phyloP scores from a whole-genome alignment of 805 yeast species.

The Kluyveromyces dobzhanskii region DNA sequence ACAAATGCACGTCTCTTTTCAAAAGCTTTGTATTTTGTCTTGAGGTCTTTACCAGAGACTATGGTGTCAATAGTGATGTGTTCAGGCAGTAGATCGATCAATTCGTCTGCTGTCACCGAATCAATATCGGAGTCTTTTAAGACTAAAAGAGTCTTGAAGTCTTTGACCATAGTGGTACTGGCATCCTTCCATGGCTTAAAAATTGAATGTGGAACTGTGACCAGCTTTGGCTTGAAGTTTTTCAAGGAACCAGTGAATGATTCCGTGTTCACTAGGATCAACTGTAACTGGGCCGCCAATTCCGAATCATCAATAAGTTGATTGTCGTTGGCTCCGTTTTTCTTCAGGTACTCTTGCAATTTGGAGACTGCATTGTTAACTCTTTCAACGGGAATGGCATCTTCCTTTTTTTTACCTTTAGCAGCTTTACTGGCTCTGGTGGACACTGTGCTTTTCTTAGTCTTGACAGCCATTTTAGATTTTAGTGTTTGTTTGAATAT shows the following conservation, averaged over 20 bases:
- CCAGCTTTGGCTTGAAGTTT: constrained; percentile 47
- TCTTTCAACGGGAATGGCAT: constrained; percentile 24
- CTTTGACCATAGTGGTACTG: constrained; percentile 25
- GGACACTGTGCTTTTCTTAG: constrained; percentile 6
- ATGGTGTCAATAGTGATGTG: constrained; percentile 36
- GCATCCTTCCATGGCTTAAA: constrained; percentile 24
- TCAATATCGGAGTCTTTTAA: constrained; percentile 34
- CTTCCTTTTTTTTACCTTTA: constrained; percentile 6
- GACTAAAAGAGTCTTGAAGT: constrained; percentile 32
- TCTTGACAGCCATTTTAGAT: constrained; percentile 3
- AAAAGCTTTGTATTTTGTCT: constrained; percentile 78
- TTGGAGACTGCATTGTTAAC: constrained; percentile 52
- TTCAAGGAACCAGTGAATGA: constrained; percentile 46
- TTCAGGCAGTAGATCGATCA: constrained; percentile 61
- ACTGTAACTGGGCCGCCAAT: constrained; percentile 37
- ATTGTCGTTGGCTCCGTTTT: constrained; percentile 29
- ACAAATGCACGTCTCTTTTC: constrained; percentile 77
- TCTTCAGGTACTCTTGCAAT: constrained; percentile 48
- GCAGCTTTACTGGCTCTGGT: constrained; percentile 6
- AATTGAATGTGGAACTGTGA: constrained; percentile 32
- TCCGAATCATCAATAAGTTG: constrained; percentile 54
- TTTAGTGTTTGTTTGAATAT: not conserved
- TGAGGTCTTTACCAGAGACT: constrained; percentile 64
- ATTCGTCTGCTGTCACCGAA: constrained; percentile 34
- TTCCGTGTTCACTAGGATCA: constrained; percentile 59